A percentile compares a stretch with the other conserved stretches of the same genome.
phyloP scores from a whole-genome alignment of 305 asterid genomes.

The Rubia tinctorum region DNA sequence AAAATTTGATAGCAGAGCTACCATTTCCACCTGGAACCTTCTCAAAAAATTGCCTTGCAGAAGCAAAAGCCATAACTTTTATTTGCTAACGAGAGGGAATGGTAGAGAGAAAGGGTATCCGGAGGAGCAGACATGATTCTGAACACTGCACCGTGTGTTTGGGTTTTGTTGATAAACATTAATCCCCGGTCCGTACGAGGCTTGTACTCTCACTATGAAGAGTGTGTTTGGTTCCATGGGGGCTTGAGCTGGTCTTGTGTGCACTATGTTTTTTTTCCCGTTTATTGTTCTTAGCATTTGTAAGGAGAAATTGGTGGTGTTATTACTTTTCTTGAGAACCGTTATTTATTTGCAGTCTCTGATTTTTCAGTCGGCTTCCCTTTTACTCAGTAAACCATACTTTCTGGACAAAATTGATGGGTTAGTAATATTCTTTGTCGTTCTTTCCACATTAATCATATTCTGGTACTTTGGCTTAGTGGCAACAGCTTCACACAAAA shows the following conservation, averaged over 20 bases:
- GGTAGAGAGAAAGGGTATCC: too few relatives aligned
- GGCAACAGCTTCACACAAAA: slow-evolving; percentile 77
- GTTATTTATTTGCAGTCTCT: slow-evolving; percentile 23
- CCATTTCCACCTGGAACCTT: slow-evolving; percentile 91
- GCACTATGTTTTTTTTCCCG: too few relatives aligned
- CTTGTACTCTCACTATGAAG: too few relatives aligned
- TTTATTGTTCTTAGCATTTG: too few relatives aligned
- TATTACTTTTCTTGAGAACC: too few relatives aligned
- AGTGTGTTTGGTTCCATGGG: too few relatives aligned
- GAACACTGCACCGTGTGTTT: too few relatives aligned
- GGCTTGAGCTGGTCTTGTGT: too few relatives aligned
- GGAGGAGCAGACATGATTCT: too few relatives aligned
- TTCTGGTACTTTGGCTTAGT: slow-evolving; percentile 60
- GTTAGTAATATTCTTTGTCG: slow-evolving; percentile 69
- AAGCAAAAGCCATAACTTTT: slow-evolving; percentile 60
- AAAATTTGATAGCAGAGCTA: slow-evolving; percentile 78
- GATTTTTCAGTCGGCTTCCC: slow-evolving; percentile 81
- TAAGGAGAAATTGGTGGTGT: too few relatives aligned
- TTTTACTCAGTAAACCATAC: slow-evolving; percentile 66
- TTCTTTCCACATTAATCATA: slow-evolving; percentile 62
- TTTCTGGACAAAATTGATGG: slow-evolving; percentile 92
- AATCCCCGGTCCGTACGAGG: too few relatives aligned
- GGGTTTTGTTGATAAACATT: too few relatives aligned
- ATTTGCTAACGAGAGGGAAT: slow-evolving; percentile 34
- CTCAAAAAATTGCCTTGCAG: slow-evolving; percentile 62